Evolutionary conservation across 306 rosid genomes (phyloP).

Genomic region (Comarum palustre): DNA sequence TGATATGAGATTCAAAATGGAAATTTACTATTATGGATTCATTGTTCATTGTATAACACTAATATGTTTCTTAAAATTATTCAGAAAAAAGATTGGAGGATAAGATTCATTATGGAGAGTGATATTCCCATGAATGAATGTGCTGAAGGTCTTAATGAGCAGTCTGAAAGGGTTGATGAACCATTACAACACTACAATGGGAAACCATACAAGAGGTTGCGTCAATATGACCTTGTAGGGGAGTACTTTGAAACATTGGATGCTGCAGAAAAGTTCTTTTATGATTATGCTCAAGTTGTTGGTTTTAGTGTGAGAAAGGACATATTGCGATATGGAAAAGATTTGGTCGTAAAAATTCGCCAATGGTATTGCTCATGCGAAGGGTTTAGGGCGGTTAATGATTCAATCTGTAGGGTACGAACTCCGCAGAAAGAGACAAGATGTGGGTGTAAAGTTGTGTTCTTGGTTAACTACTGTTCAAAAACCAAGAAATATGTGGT

Average conservation of each 20-base stretch:
- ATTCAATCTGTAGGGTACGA: not conserved
- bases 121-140: not conserved
- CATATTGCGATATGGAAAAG: not conserved
- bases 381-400: not conserved
- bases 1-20: too few relatives aligned
- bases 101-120: not conserved
- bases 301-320: not conserved
- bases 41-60: too few relatives aligned
- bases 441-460: not conserved
- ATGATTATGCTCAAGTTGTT: not conserved
- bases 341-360: not conserved
- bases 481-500: not conserved
- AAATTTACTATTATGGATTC: too few relatives aligned
- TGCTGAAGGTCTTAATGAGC: too few relatives aligned
- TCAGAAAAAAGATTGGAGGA: too few relatives aligned
- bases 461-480: not conserved
- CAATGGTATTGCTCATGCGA: not conserved
- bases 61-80: too few relatives aligned
- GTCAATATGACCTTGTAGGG: not conserved
- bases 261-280: not conserved
- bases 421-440: not conserved
- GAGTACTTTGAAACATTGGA: not conserved
- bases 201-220: not conserved
- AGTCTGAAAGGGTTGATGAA: not conserved
- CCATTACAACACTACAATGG: not conserved